These are phyloP conservation scores for Arthrocladium fulminans DNA, from an alignment of 2,329 filamentous ascomycete species.

Conservation along the genomic window DNA sequence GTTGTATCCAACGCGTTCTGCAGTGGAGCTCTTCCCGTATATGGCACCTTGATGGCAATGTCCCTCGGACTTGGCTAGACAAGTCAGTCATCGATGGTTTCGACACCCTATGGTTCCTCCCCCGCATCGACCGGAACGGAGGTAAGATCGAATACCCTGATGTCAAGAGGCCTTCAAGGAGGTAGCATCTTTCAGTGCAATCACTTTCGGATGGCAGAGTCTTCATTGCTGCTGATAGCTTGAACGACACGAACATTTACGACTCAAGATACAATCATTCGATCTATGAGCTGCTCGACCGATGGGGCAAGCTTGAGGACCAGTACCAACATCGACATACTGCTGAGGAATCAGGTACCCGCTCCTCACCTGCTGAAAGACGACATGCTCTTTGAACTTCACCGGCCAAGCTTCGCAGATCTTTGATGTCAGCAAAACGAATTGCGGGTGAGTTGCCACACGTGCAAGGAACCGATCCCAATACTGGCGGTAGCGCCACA, in stretches of 20 bases:
- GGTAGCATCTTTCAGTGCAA: conserved; percentile 55
- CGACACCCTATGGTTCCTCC: conserved; percentile 47
- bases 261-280: conserved; percentile 52
- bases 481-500: conserved; percentile 51
- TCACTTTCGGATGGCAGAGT: conserved; percentile 49
- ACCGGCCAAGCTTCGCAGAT: conserved; percentile 48
- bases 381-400: conserved; percentile 50
- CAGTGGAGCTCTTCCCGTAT: conserved; percentile 50
- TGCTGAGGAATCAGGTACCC: conserved; percentile 53
- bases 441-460: conserved; percentile 43
- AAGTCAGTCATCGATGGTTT: conserved; percentile 52
- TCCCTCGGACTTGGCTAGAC: conserved; percentile 46
- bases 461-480: conserved; percentile 52
- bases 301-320: conserved; percentile 40
- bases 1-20: conserved; percentile 52
- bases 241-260: conserved; percentile 50
- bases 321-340: conserved; percentile 45
- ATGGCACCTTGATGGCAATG: conserved; percentile 52
- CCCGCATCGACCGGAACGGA: conserved; percentile 37
- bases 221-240: conserved; percentile 52
- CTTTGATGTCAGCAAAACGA: conserved; percentile 43
- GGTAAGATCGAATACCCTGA: conserved; percentile 47
- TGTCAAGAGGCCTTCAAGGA: conserved; percentile 44
- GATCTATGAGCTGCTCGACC: conserved; percentile 52
- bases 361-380: conserved; percentile 52